These are phyloP conservation scores for Pichia heedii DNA, from an alignment of 805 yeast genomes.

Conservation along the genomic window DNA sequence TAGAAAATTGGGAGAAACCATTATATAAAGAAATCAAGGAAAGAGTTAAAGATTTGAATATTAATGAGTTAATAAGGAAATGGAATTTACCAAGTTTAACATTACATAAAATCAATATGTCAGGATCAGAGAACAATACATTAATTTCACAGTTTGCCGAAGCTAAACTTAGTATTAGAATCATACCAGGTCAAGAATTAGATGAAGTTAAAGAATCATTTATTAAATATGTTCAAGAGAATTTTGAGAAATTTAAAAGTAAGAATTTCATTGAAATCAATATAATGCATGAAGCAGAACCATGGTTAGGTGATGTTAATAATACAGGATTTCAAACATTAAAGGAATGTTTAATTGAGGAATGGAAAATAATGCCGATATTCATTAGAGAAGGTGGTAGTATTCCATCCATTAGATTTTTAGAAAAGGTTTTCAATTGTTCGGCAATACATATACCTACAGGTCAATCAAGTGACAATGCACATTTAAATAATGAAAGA, in stretches of 20 bases:
- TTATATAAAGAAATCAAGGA: constrained; percentile 54
- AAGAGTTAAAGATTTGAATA: constrained; percentile 21
- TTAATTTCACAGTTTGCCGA: constrained; percentile 79
- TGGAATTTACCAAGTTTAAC: constrained; percentile 92
- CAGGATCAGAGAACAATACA: constrained; percentile 86
- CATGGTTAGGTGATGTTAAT: constrained; percentile 87
- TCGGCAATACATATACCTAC: constrained; percentile 95
- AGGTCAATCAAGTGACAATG: constrained; percentile 91
- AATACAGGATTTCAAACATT: constrained; percentile 67
- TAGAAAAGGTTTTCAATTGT: constrained; percentile 76
- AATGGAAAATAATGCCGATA: constrained; percentile 78
- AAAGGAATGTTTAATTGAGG: constrained; percentile 47
- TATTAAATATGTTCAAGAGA: constrained; percentile 33
- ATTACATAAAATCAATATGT: constrained; percentile 71
- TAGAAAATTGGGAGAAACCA: constrained; percentile 42
- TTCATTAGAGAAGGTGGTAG: constrained; percentile 96
- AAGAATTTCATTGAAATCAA: constrained; percentile 53
- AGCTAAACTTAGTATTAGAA: constrained; percentile 71
- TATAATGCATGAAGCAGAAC: constrained; percentile 81
- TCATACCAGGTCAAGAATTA: constrained; percentile 82
- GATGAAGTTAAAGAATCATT: constrained; percentile 45
- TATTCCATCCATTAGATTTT: constrained; percentile 77
- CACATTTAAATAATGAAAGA: constrained; percentile 85
- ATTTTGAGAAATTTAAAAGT: constrained; percentile 44
- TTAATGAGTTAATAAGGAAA: constrained; percentile 55